Conservation (phyloP, 1,284 basidiomycete genomes). For the Vanrija humicola region DNA sequence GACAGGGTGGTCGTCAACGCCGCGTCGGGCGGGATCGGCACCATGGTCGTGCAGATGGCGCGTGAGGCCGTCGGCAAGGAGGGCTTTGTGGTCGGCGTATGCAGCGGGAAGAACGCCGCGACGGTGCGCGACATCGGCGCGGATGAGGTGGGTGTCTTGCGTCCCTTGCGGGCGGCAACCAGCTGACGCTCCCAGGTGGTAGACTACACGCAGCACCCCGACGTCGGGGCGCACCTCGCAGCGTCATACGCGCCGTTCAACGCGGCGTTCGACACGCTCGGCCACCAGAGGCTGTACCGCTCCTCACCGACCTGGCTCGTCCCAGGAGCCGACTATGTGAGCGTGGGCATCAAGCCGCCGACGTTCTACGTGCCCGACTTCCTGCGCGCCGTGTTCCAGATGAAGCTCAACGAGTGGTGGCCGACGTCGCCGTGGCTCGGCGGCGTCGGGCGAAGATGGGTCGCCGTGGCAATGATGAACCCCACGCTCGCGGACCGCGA, state of each 20-base stretch:
- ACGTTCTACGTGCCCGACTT: constrained; percentile 2
- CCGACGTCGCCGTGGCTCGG: constrained; percentile 1
- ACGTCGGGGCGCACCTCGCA: constrained; percentile 15
- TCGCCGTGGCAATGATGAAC: background rate
- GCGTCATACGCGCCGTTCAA: constrained; percentile 2
- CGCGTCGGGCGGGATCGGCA: constrained; percentile 55
- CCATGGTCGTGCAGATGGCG: constrained; percentile 59
- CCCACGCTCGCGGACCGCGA: constrained; percentile 3
- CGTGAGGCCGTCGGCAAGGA: constrained; percentile 53
- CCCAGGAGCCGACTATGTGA: constrained; percentile 4
- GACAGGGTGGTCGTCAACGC: constrained; percentile 11
- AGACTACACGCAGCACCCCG: constrained; percentile 57
- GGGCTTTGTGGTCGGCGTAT: constrained; percentile 58
- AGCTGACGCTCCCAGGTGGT: constrained; percentile 46
- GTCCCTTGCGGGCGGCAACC: too few relatives aligned
- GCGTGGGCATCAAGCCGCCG: constrained; percentile 22
- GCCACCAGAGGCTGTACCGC: constrained; percentile 34
- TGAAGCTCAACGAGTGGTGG: constrained; percentile 12
- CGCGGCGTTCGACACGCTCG: constrained; percentile 11
- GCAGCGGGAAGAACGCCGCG: constrained; percentile 56
- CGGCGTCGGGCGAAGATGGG: constrained; percentile 6
- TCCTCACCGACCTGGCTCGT: constrained; percentile 3
- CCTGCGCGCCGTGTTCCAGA: constrained; percentile 2
- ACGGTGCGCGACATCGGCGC: constrained; percentile 53
- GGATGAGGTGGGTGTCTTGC: constrained; percentile 32